Percentiles rank a stretch among this genome's conserved stretches.
Conservation (phyloP, 192 early-diverging fungal species). For the Backusella liffmaniae region DNA sequence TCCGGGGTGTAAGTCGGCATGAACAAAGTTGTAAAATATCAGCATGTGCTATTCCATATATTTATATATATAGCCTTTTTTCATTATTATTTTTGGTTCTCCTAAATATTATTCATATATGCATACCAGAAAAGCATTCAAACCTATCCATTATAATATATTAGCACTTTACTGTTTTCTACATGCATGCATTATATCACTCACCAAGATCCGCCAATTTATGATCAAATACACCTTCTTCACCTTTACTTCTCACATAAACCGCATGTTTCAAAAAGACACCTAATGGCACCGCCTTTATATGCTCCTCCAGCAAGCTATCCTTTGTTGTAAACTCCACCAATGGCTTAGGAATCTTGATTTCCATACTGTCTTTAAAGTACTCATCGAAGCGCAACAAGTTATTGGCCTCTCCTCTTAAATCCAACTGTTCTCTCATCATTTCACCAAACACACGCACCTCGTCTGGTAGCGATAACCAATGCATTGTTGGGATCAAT, state of each 20-base stretch:
- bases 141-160: constrained; percentile 30
- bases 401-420: constrained; percentile 78
- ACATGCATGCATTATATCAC: background rate
- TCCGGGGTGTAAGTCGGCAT: constrained; percentile 93
- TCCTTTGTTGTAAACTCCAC: constrained; percentile 48
- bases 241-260: background rate
- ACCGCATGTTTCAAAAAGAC: constrained; percentile 64
- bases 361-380: constrained; percentile 50
- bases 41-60: constrained; percentile 71
- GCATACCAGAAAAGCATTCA: constrained; percentile 70
- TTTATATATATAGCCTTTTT: background rate
- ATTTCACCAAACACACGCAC: constrained; percentile 84
- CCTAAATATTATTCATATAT: background rate
- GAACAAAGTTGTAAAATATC: constrained; percentile 91
- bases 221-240: constrained; percentile 66
- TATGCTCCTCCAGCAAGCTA: constrained; percentile 85
- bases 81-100: background rate
- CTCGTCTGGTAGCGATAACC: constrained; percentile 89
- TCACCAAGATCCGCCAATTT: constrained; percentile 77
- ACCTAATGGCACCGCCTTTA: constrained; percentile 73
- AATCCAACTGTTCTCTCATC: constrained; percentile 90
- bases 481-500: constrained; percentile 74
- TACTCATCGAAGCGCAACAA: constrained; percentile 58
- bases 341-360: constrained; percentile 71
- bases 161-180: background rate